Conservation (phyloP, 1,284 basidiomycete species). For the Peniophora sp. region DNA sequence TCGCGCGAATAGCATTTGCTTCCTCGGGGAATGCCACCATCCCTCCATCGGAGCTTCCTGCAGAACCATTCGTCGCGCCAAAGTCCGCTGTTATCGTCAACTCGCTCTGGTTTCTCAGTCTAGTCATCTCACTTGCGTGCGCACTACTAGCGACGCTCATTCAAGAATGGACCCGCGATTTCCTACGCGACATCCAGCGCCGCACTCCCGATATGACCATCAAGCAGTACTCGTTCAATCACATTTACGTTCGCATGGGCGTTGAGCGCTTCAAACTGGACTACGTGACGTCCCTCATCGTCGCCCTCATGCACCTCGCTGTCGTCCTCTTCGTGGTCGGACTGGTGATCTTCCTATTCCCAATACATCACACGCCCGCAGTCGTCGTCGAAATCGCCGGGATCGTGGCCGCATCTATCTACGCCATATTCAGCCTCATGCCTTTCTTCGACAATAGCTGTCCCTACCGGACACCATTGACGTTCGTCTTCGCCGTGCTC, state of each 20-base stretch:
- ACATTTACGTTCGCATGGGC: not conserved
- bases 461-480: no score
- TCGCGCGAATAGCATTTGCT: constrained; percentile 9
- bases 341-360: not conserved
- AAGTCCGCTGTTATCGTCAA: not conserved
- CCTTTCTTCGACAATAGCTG: no score
- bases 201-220: no score
- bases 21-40: no score
- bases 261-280: not conserved
- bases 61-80: not conserved
- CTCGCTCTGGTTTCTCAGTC: constrained; percentile 2
- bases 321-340: not conserved
- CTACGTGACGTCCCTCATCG: not conserved
- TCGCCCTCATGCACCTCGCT: not conserved
- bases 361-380: no score
- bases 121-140: constrained; percentile 1
- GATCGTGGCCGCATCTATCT: no score
- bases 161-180: not conserved
- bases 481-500: no score
- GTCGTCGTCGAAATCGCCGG: no score
- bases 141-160: constrained; percentile 3
- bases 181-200: no score
- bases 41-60: no score
- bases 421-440: no score
- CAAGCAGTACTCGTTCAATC: no score